Base-by-base conservation (phyloP, 306 rosid species). In the Spatholobus suberectus region DNA sequence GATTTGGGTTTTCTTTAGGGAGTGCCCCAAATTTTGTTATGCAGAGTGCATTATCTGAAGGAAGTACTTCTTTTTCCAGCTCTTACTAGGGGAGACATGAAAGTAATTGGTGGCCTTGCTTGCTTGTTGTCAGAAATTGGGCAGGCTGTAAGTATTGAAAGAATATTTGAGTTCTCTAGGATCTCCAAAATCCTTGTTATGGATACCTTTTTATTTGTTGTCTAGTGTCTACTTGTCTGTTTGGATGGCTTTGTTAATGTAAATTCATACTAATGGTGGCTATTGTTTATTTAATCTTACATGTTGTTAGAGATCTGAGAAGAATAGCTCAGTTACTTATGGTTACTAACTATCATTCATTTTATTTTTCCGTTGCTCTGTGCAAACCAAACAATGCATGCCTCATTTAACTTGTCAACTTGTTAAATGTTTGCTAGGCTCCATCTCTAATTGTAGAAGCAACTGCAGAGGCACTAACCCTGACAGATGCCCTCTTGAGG, bases 61-160 rank as follows among this genome's bases (percentile, higher is more conserved):
- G 98, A 91, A 86, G 84, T 73, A 61, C 94, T 95, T 82, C 97
- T 95, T 85, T 85, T 91, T 72, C 98, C 98, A 54, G 97, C 97
- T 84, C 98, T 93, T 44, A 73, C 63, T 79, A 88, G 84, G 77
- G 86, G 98, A 72, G 98, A 93, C 73, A 90, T 93, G 85, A 92
- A 93, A 89, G 87, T 88, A 68, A 87, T 93, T 46, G 92, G 95
- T 49, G 98, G 98, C 85, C 93, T 95, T 40, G 97, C 98, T 32
- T 90, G 95, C 91, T 89, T 95, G 82, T 89, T 92, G 86, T 95
- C 97, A 68, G 98, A 95, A 90, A 89, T 95, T 84, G 98, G 98
- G 73, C 98, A 95, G 83, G 97, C 98, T 73, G 98, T 94, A 91
- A 82, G 97, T 93, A 29, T 75, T 78, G 65, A 49, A 38, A 55